Evolutionary conservation across 1,284 basidiomycete genomes (phyloP).

Genomic region (Kwoniella shivajii): DNA sequence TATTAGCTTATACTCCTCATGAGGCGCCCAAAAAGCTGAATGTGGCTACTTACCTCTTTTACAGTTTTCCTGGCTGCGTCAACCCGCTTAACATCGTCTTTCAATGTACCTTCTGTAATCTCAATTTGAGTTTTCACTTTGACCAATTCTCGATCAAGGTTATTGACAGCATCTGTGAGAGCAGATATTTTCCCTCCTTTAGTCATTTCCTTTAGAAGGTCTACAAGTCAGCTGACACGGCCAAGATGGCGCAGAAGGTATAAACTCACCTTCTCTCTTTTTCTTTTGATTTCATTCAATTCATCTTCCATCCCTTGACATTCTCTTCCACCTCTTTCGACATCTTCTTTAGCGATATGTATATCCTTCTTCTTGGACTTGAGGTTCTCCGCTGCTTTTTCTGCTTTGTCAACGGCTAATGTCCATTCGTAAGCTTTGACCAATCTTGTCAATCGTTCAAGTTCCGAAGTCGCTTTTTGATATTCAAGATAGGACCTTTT

Average conservation of each 20-base stretch:
- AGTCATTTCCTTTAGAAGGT: conserved; percentile 55
- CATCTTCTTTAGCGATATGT: conserved; percentile 48
- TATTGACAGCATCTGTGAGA: conserved; percentile 75
- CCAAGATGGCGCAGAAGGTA: background rate
- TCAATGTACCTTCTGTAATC: conserved; percentile 73
- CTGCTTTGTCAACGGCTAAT: conserved; percentile 63
- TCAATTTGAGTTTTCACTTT: conserved; percentile 86
- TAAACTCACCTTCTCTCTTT: conserved; percentile 58
- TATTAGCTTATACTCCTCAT: background rate
- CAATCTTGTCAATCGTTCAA: conserved; percentile 83
- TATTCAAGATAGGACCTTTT: conserved; percentile 88
- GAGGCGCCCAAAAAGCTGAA: background rate
- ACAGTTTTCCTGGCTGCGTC: conserved; percentile 62
- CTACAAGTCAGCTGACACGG: background rate
- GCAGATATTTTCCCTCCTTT: conserved; percentile 80
- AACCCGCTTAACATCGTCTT: conserved; percentile 75
- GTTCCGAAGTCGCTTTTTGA: conserved; percentile 84
- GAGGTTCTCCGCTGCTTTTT: conserved; percentile 51
- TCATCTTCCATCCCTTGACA: conserved; percentile 61
- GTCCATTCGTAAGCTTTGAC: conserved; percentile 91
- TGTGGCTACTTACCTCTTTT: conserved; percentile 61
- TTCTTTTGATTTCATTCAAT: conserved; percentile 66
- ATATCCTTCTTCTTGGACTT: conserved; percentile 46
- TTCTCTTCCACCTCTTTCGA: conserved; percentile 57
- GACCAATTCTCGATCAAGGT: conserved; percentile 79